Base-by-base conservation (phyloP, 148 eudicot genomes). In the Salicornia ramosissima region DNA sequence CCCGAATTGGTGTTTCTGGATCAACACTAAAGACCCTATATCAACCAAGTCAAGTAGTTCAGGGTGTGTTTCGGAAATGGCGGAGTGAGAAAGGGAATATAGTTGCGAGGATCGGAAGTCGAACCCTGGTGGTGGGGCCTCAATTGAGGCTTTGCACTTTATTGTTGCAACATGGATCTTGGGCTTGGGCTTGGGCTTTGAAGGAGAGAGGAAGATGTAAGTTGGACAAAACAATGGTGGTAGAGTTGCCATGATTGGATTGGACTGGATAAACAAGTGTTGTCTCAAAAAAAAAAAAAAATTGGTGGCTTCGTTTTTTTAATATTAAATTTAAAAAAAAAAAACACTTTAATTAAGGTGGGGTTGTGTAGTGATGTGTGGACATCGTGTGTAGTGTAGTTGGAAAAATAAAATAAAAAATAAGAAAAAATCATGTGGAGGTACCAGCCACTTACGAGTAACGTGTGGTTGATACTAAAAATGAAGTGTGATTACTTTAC, bases 1-100 rank as follows among this genome's bases (percentile, higher is more conserved):
- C 31, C 98, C 98, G 57, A 82, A 94, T 28, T 79, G 92, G 14
- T 55, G 68, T 80, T 88, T 94, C 56, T 62, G 66, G 67, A 94
- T 73, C 19, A 87, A 66, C 0, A 94, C 79, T 42, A 94, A 71
- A 55, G 70, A 80, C 21, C 98, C 98, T 60, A 67, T 70, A 29
- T 86, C 85, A 6, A 84, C 96, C 60, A 94, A 72, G 58, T 94
- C 98, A 13, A 88, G 73, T 2, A 94, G 75, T 21, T 86, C 82
- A 2, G 98, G 97, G 67, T 94, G 82, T 24, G 77, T 43, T 53
- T 74, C 65, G 8, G 88, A 80, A 1, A 94, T 85, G 25, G 72
- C 16, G 65, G 83, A 63, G 14, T 72, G 76, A 19, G 98, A 94
- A 26, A 42, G 68, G 4, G 70, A 31, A 3, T 65, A 76, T 30